These are phyloP conservation scores for Akanthomyces uredinophilus DNA, from an alignment of 2,329 filamentous ascomycete species.

Conservation along the genomic window DNA sequence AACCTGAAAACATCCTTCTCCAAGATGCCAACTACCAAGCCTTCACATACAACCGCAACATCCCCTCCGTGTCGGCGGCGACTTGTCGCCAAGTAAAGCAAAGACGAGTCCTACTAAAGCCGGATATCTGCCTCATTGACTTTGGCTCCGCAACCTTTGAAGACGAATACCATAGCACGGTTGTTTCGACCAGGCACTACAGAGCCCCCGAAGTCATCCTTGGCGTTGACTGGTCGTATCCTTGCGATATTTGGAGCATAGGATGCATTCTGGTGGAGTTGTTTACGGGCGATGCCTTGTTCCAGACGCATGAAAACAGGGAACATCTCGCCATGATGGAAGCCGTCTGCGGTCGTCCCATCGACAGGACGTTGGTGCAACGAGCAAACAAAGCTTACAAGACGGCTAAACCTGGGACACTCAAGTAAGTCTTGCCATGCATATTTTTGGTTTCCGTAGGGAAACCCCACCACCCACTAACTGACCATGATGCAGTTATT, in stretches of 20 bases:
- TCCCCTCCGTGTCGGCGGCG: constrained; percentile 60
- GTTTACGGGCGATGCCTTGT: constrained; percentile 65
- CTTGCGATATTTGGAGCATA: constrained; percentile 70
- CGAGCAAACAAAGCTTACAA: constrained; percentile 11
- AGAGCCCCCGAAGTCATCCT: constrained; percentile 67
- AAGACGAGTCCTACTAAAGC: constrained; percentile 60
- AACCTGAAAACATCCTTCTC: constrained; percentile 66
- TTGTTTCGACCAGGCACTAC: constrained; percentile 66
- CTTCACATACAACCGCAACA: constrained; percentile 65
- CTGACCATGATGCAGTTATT: constrained; percentile 3
- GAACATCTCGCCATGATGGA: constrained; percentile 76
- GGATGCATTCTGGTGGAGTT: constrained; percentile 69
- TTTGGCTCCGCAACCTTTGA: constrained; percentile 70
- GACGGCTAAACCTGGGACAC: constrained; percentile 3
- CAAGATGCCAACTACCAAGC: constrained; percentile 62
- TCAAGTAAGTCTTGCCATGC: constrained; percentile 1
- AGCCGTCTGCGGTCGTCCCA: constrained; percentile 54
- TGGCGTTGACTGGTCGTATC: constrained; percentile 65
- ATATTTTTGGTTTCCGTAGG: background rate
- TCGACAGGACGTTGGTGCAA: constrained; percentile 31
- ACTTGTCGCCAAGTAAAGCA: constrained; percentile 58
- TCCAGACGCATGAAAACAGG: constrained; percentile 68
- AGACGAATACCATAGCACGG: constrained; percentile 67
- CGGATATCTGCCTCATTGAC: constrained; percentile 65
- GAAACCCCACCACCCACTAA: background rate